Conservation (phyloP, 768 basidiomycete species). For the Calocybe cyanea region DNA sequence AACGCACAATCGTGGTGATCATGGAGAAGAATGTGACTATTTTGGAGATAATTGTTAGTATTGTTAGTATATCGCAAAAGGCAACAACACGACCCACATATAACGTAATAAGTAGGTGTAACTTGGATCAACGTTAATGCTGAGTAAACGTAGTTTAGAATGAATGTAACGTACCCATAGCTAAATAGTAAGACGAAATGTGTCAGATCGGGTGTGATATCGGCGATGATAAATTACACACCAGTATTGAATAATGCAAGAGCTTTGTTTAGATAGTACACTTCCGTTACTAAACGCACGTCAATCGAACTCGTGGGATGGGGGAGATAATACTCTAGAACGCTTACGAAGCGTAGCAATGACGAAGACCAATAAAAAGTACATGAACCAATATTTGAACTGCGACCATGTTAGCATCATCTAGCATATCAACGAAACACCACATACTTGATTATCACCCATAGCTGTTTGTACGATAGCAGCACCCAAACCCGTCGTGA, state of each 20-base stretch:
- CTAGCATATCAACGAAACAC: not conserved
- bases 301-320: constrained; percentile 4
- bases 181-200: constrained; percentile 16
- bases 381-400: constrained; percentile 92
- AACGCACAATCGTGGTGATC: constrained; percentile 72
- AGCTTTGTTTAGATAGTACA: constrained; percentile 94
- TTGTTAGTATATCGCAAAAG: not conserved
- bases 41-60: constrained; percentile 24
- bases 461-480: constrained; percentile 79
- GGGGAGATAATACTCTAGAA: constrained; percentile 8
- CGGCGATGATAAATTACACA: constrained; percentile 26
- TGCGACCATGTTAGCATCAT: constrained; percentile 25
- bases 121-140: constrained; percentile 40
- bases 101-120: constrained; percentile 85
- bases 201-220: constrained; percentile 56
- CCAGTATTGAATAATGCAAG: constrained; percentile 93
- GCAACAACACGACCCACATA: constrained; percentile 46
- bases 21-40: constrained; percentile 86
- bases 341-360: constrained; percentile 71
- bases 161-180: constrained; percentile 11
- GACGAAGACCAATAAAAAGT: constrained; percentile 83
- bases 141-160: not conserved
- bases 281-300: constrained; percentile 64
- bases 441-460: constrained; percentile 73
- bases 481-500: constrained; percentile 89